Evolutionary conservation across 306 rosid species (phyloP).

Genomic region (Prunus campanulata): DNA sequence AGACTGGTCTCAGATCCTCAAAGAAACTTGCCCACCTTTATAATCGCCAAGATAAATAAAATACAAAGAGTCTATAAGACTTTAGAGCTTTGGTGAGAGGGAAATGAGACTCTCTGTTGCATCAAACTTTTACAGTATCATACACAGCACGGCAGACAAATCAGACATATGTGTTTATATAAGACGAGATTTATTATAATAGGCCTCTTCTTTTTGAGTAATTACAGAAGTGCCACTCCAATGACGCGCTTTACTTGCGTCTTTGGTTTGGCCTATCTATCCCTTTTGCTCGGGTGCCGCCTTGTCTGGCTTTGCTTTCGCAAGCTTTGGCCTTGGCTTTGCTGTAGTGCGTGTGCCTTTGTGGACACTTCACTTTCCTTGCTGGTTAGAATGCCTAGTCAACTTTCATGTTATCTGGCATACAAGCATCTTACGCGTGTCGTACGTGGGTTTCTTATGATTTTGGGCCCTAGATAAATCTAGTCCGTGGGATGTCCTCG

Average conservation of each 20-base stretch:
- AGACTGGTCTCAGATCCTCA: conserved; percentile 26
- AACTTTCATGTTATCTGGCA: too few species aligned
- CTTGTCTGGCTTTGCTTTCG: too few species aligned
- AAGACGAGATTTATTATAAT: neutral
- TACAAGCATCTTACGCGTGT: too few species aligned
- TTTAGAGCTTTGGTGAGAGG: neutral
- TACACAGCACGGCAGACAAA: neutral
- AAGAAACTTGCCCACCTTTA: neutral
- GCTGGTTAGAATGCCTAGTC: too few species aligned
- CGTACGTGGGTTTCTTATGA: too few species aligned
- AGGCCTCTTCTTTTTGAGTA: neutral
- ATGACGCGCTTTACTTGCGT: neutral
- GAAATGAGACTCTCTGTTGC: neutral
- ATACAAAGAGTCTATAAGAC: neutral
- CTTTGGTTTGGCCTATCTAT: neutral
- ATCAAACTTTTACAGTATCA: neutral
- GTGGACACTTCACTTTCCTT: too few species aligned
- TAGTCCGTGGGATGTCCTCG: too few species aligned
- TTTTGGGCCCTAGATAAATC: too few species aligned
- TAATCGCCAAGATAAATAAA: neutral
- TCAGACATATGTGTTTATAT: neutral
- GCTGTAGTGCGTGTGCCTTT: too few species aligned
- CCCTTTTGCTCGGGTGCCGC: too few species aligned
- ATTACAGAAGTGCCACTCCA: neutral
- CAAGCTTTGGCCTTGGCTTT: too few species aligned